Conservation (phyloP, 2,329 filamentous ascomycete species). For the Colletotrichum sp. region DNA sequence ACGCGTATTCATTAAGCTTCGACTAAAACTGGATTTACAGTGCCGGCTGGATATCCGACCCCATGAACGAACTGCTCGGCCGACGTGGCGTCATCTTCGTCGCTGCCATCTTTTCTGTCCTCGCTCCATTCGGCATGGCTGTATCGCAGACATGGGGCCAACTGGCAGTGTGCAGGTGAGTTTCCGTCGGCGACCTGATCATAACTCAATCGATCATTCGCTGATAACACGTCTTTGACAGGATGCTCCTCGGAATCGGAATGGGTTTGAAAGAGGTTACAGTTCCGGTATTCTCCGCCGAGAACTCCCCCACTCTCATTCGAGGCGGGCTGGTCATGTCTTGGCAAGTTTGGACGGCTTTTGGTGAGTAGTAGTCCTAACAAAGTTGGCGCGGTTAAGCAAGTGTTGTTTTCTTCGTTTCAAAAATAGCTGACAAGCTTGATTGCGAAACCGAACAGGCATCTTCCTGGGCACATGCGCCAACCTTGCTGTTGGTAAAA, state of each 20-base stretch:
- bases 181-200: not conserved
- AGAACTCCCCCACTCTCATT: slow-evolving; percentile 57
- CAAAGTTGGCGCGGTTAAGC: slow-evolving; percentile 54
- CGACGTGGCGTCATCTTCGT: slow-evolving; percentile 71
- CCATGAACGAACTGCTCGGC: slow-evolving; percentile 62
- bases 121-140: slow-evolving; percentile 66
- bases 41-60: slow-evolving; percentile 67
- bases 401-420: not conserved
- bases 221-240: not conserved
- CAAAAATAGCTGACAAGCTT: not conserved
- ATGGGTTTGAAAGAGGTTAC: slow-evolving; percentile 61
- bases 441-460: slow-evolving; percentile 33
- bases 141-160: slow-evolving; percentile 64
- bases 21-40: slow-evolving; percentile 27
- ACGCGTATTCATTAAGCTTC: not conserved
- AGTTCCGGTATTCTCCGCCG: slow-evolving; percentile 59
- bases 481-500: slow-evolving; percentile 60
- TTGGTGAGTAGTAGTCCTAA: slow-evolving; percentile 51
- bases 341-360: slow-evolving; percentile 63
- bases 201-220: not conserved
- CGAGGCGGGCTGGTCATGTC: slow-evolving; percentile 59
- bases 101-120: slow-evolving; percentile 64
- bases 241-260: slow-evolving; percentile 60
- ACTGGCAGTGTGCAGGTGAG: slow-evolving; percentile 59
- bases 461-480: slow-evolving; percentile 59